Base-by-base conservation (phyloP, 768 basidiomycete species). In the Inosperma sp. region DNA sequence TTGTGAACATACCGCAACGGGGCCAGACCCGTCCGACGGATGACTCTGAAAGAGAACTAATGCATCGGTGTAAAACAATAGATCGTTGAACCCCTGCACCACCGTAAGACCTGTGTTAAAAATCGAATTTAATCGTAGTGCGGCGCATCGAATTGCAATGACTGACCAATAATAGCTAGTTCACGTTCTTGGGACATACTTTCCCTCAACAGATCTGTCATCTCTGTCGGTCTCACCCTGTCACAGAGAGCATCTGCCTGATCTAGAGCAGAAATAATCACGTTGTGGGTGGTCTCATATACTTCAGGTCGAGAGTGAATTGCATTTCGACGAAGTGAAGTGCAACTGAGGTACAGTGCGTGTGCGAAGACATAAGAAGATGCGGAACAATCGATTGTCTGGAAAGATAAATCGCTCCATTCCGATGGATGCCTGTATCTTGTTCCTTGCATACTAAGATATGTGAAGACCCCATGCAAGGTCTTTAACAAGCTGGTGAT, bases 361-460 rank as follows among this genome's bases (percentile, higher is more conserved):
- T 69, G 69, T 17, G 60, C 65, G 40, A 64, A 65, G 14, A 66
- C 58, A 33, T 68, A 54, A 5, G 67, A 50, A 2, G 64, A 62
- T 1, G 62, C 60, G 1, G 55, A 31, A 42, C 61, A 57, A 35
- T 59, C 54, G 34, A 61, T 58, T 26, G 62, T 59, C 35, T 63
- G 56, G 56, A 64, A 57, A 10, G 55, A 51, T 10, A 60, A 41
- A 34, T 37, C 41, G 23, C 51, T 52, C 57, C 58, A 60, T 13
- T 62, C 58, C 13, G 61, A 51, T 0, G 62, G 59, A 33, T 62
- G 52, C 31, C 66, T 56, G 4, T 62, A 59, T 25, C 59, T 54
- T 25, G 48, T 56, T 4, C 66, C 65, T 19, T 67, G 56, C 35
- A 48, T 44, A 12, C 54, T 55, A 5, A 68, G 61, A 33, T 62